Evolutionary conservation across 1,139 yeast genomes (phyloP), one percentile per base, ranked within the genome.

Genomic region (Taphrina sp.): DNA sequence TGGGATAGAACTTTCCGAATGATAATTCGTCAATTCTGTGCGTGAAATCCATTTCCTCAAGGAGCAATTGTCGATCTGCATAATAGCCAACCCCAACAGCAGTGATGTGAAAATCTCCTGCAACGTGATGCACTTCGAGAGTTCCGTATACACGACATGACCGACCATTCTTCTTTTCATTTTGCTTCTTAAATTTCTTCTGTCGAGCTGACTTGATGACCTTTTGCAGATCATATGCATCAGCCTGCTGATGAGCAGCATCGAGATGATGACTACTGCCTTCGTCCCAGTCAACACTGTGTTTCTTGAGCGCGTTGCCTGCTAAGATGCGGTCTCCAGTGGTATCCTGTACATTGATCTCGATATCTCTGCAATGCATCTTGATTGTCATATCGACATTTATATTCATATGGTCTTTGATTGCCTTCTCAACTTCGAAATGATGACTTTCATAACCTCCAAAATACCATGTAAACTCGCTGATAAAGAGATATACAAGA

Each of bases 91-190:
- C 72, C 0, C 90, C 94, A 64, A 78, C 80, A 2, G 86, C 92
- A 0, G 94, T 85, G 46, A 92, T 83, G 65, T 84, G 90, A 65
- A 92, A 80, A 61, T 85, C 89, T 8, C 98, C 98, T 56, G 75
- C 74, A 3, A 92, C 95, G 63, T 85, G 83, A 64, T 86, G 89
- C 2, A 92, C 92, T 0, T 95, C 94, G 51, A 92, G 76, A 0
- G 84, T 76, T 1, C 98, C 99, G 66, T 80, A 88, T 1, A 92
- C 80, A 61, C 92, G 88, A 69, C 99, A 92, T 2, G 95, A 94
- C 3, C 88, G 85, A 44, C 81, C 83, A 52, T 77, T 78, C 72
- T 84, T 72, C 45, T 85, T 78, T 62, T 77, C 80, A 61, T 82
- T 7, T 37, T 51, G 20, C 26, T 35, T 41, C 12, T 31, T 33